These are phyloP conservation scores for Podospora australis DNA, from an alignment of 495 filamentous ascomycete species.

Conservation along the genomic window DNA sequence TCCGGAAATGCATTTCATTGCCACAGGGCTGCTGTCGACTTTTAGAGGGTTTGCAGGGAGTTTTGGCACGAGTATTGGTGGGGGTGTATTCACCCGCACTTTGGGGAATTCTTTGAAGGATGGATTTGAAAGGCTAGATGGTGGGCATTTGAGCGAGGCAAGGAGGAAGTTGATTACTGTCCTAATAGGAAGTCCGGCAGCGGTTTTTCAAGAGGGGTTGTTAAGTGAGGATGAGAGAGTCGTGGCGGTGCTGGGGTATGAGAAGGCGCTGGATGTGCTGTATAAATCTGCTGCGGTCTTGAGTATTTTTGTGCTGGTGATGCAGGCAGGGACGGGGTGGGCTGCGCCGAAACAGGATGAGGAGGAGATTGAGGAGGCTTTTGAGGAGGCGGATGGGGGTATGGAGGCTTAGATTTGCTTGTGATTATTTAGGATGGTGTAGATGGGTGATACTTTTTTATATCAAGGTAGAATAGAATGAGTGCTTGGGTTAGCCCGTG, in stretches of 20 bases:
- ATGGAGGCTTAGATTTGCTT: slow-evolving; percentile 22
- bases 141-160: slow-evolving; percentile 27
- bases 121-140: slow-evolving; percentile 47
- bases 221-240: slow-evolving; percentile 42
- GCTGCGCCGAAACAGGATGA: slow-evolving; percentile 25
- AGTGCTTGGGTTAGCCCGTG: too few species aligned
- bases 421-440: not conserved
- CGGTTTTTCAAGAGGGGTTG: slow-evolving; percentile 45
- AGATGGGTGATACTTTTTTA: not conserved
- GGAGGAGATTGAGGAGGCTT: slow-evolving; percentile 22
- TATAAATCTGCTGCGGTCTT: slow-evolving; percentile 53
- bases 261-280: slow-evolving; percentile 48
- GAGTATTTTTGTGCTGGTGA: slow-evolving; percentile 44
- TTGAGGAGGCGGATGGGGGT: slow-evolving; percentile 18
- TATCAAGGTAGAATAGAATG: not conserved
- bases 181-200: slow-evolving; percentile 62
- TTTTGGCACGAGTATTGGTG: slow-evolving; percentile 71
- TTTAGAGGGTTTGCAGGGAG: slow-evolving; percentile 69
- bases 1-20: slow-evolving; percentile 59
- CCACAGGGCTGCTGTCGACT: slow-evolving; percentile 61
- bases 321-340: slow-evolving; percentile 70
- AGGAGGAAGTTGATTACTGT: slow-evolving; percentile 52
- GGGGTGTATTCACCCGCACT: slow-evolving; percentile 62
- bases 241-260: slow-evolving; percentile 60
- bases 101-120: slow-evolving; percentile 47